These are phyloP conservation scores for Cichorium intybus DNA, from an alignment of 140 eudicot genomes.

Conservation along the genomic window DNA sequence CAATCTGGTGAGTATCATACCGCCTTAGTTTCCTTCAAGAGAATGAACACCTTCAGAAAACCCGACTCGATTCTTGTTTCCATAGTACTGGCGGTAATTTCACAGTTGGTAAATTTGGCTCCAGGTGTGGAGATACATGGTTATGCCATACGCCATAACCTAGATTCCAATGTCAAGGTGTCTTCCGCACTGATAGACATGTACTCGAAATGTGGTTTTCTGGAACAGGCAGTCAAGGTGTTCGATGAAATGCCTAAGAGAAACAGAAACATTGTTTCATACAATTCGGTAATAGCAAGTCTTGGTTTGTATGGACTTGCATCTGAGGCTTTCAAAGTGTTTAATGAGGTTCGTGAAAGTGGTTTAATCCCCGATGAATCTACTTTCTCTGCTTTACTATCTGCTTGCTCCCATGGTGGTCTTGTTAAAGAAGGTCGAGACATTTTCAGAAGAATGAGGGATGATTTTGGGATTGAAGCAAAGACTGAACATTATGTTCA, in stretches of 20 bases:
- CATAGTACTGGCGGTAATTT: slow-evolving; percentile 42
- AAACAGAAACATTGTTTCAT: slow-evolving; percentile 50
- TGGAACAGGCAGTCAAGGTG: slow-evolving; percentile 45
- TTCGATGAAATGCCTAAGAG: slow-evolving; percentile 35
- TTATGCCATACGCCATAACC: slow-evolving; percentile 48
- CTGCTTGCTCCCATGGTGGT: slow-evolving; percentile 72
- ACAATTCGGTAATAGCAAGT: slow-evolving; percentile 49
- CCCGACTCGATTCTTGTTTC: slow-evolving; percentile 54
- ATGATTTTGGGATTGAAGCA: slow-evolving; percentile 46
- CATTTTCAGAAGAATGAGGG: slow-evolving; percentile 46
- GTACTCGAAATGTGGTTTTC: slow-evolving; percentile 77
- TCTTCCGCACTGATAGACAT: slow-evolving; percentile 70
- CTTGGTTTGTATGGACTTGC: slow-evolving; percentile 64
- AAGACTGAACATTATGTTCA: slow-evolving; percentile 59
- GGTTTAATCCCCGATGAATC: slow-evolving; percentile 58
- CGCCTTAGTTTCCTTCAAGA: slow-evolving; percentile 39
- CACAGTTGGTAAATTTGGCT: slow-evolving; percentile 42
- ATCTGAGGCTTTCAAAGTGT: slow-evolving; percentile 39
- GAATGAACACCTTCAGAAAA: slow-evolving; percentile 33
- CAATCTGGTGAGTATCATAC: slow-evolving; percentile 38
- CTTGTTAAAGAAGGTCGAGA: slow-evolving; percentile 55
- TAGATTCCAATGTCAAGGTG: slow-evolving; percentile 37
- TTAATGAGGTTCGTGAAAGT: slow-evolving; percentile 24
- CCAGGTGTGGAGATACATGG: slow-evolving; percentile 66
- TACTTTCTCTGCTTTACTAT: slow-evolving; percentile 55